Base-by-base conservation (phyloP, 2,329 filamentous ascomycete genomes). In the Ilyonectria destructans region DNA sequence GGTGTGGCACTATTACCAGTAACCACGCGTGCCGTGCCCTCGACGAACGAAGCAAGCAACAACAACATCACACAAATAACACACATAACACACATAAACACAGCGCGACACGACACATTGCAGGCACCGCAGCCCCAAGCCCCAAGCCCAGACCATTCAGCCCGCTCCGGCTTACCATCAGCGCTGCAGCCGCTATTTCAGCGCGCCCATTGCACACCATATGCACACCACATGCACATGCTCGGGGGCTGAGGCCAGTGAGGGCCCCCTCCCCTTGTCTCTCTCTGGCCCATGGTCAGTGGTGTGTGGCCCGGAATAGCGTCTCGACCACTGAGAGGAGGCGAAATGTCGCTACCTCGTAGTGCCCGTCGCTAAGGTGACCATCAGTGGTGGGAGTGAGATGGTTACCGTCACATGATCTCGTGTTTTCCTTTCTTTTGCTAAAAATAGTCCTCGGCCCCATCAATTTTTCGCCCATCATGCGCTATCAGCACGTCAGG, bases 391-490 rank as follows among this genome's bases (percentile, higher is more conserved):
- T 51, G 63, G 37, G 56, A 56, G 54, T 46, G 57, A 62, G 57
- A 58, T 46, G n/a, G 26, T 15, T 15, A 23, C 10, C 49, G 19
- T 72, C 77, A 78, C 76, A 69, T 78, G 76, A 77, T 72, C 77
- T 78, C 76, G 77, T 78, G 76, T 78, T 74, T 67, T 51, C n/a
- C 5, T 49, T 26, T 17, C 52, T 43, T 46, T 12, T 43, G 40
- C 74, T 76, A 76, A 76, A 76, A 75, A 76, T 76, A 76, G 58
- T 61, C n/a, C 35, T 45, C 59, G 33, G 35, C 31, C 48, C 40
- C 43, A 57, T 56, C 51, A 58, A 21, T 29, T 58, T 56, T 48
- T 52, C 65, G 57, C 58, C 33, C 10, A 54, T 62, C 61, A 58
- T 46, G 19, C 35, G 33, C 63, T 58, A 49, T 40, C 17, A 19